Percentiles rank a stretch among this genome's conserved stretches.
Conservation (phyloP, 2,329 filamentous ascomycete species). For the Curvularia hawaiiensis region DNA sequence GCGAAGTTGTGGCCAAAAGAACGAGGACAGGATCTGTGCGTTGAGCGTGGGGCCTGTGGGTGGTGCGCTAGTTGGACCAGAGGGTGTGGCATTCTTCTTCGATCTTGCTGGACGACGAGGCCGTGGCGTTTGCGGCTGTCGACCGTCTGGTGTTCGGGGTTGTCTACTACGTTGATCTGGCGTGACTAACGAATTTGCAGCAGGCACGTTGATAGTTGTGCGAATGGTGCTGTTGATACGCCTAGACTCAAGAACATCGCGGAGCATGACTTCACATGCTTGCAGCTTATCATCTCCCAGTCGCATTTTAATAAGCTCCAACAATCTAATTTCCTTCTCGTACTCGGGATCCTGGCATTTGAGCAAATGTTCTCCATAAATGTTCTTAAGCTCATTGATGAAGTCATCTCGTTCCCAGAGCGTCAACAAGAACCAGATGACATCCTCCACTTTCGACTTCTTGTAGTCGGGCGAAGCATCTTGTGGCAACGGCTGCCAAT, state of each 20-base stretch:
- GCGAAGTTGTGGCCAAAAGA: constrained; percentile 89
- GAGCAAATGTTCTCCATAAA: constrained; percentile 81
- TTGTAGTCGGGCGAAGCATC: constrained; percentile 92
- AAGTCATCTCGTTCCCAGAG: constrained; percentile 92
- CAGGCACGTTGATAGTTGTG: constrained; percentile 22
- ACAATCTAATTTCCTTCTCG: constrained; percentile 77
- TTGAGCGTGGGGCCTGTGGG: constrained; percentile 60
- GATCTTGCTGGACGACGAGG: constrained; percentile 28
- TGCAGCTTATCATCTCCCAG: constrained; percentile 87
- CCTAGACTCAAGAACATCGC: constrained; percentile 84
- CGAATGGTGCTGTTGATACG: constrained; percentile 66
- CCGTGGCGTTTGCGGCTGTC: constrained; percentile 31
- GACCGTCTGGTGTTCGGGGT: constrained; percentile 29
- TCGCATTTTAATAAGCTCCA: constrained; percentile 84
- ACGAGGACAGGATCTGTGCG: constrained; percentile 84
- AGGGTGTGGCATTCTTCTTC: constrained; percentile 16
- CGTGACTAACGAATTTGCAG: constrained; percentile 20
- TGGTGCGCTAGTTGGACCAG: constrained; percentile 18
- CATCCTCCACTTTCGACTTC: constrained; percentile 84
- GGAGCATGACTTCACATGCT: constrained; percentile 96
- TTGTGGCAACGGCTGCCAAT: constrained; percentile 89
- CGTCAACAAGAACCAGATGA: constrained; percentile 87
- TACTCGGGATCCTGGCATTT: constrained; percentile 67
- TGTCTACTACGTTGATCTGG: constrained; percentile 23
- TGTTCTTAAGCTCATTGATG: constrained; percentile 89